These are phyloP conservation scores for Aspergillus thermomutatus DNA, from an alignment of 2,329 filamentous ascomycete genomes.

Conservation along the genomic window DNA sequence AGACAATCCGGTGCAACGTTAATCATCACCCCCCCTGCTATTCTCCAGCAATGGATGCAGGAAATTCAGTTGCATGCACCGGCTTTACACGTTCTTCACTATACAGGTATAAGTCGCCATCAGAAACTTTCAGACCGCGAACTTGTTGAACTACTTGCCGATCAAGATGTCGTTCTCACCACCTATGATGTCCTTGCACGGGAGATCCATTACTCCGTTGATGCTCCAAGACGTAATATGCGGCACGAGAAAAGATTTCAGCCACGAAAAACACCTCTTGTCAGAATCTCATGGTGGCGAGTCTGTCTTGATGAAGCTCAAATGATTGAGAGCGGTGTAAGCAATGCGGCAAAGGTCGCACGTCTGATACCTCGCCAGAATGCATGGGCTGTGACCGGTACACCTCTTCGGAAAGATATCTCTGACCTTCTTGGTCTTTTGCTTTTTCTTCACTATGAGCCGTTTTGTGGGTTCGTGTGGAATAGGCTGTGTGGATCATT, in stretches of 20 bases:
- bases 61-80: constrained; percentile 59
- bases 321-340: constrained; percentile 88
- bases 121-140: constrained; percentile 35
- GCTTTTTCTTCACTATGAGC: constrained; percentile 74
- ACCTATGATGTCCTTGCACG: constrained; percentile 68
- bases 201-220: constrained; percentile 74
- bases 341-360: constrained; percentile 76
- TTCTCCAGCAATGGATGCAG: constrained; percentile 61
- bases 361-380: constrained; percentile 76
- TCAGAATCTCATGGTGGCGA: constrained; percentile 84
- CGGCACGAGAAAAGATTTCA: constrained; percentile 62
- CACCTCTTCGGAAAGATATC: constrained; percentile 77
- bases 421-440: constrained; percentile 77
- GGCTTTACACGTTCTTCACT: constrained; percentile 53
- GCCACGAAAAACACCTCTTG: constrained; percentile 69
- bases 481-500: constrained; percentile 60
- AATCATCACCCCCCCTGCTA: constrained; percentile 60
- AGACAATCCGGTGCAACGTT: constrained; percentile 53
- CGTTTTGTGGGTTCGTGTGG: constrained; percentile 71
- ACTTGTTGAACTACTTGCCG: constrained; percentile 45
- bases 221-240: constrained; percentile 68
- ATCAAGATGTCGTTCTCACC: constrained; percentile 57
- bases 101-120: constrained; percentile 50
- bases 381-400: constrained; percentile 90
- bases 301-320: constrained; percentile 70